Evolutionary conservation across 2,329 filamentous ascomycete genomes (phyloP).

Genomic region (Fusarium sp.): DNA sequence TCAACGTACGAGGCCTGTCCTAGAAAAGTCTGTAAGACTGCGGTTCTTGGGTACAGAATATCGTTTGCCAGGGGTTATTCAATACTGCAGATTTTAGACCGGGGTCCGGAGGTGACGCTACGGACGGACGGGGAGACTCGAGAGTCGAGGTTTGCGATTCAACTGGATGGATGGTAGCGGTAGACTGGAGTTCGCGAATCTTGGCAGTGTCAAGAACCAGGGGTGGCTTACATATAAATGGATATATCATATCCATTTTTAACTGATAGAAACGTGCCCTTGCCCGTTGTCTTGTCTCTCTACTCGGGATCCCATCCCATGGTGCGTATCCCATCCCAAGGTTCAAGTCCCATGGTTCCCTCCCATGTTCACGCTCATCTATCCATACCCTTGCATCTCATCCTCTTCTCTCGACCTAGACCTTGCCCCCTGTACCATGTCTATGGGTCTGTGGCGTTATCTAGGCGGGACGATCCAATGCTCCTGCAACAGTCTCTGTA

Average conservation of each 20-base stretch:
- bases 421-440: neutral
- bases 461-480: neutral
- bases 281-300: neutral
- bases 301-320: neutral
- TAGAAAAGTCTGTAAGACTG: neutral
- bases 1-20: neutral
- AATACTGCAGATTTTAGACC: neutral
- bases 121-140: neutral
- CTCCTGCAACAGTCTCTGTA: neutral
- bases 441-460: conserved; percentile 5
- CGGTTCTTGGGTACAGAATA: neutral
- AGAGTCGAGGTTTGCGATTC: neutral
- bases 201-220: neutral
- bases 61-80: neutral
- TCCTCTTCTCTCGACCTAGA: neutral
- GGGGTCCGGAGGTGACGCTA: neutral
- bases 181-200: neutral
- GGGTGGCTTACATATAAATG: neutral
- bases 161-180: neutral
- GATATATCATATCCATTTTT: neutral
- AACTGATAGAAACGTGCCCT: neutral
- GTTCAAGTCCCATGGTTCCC: neutral
- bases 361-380: neutral
- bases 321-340: neutral
- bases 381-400: neutral